A percentile compares a stretch with the other conserved stretches of the same genome.
Evolutionary conservation across 768 basidiomycete species (phyloP).

Genomic region (Phaeotremella skinneri): DNA sequence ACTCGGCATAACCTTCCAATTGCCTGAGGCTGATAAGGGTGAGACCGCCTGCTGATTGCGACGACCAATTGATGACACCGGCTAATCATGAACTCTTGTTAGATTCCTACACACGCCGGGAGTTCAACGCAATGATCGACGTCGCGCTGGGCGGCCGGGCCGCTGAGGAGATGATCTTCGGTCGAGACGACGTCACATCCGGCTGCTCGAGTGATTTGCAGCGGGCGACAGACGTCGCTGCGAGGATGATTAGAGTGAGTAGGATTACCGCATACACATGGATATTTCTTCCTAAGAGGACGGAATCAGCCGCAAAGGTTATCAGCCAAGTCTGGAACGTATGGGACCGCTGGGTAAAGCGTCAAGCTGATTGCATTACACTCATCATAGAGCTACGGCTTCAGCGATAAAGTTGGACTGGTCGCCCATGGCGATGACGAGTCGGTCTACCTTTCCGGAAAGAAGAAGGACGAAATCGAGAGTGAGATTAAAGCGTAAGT

Average conservation of each 20-base stretch:
- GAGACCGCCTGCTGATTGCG: conserved; percentile 2
- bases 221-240: conserved; percentile 74
- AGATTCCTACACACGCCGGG: conserved; percentile 50
- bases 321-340: too few relatives aligned
- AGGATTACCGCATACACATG: conserved; percentile 7
- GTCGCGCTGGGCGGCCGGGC: conserved; percentile 92
- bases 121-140: conserved; percentile 63
- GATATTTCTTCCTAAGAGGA: conserved; percentile 7
- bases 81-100: too few relatives aligned
- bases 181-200: conserved; percentile 80
- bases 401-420: conserved; percentile 57
- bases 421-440: conserved; percentile 77
- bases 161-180: conserved; percentile 91
- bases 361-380: too few relatives aligned
- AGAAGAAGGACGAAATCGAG: conserved; percentile 80
- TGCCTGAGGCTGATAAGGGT: conserved; percentile 53
- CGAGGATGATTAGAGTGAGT: conserved; percentile 82
- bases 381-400: conserved; percentile 53
- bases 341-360: too few relatives aligned
- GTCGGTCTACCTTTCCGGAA: conserved; percentile 67
- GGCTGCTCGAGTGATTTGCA: conserved; percentile 87
- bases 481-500: conserved; percentile 77
- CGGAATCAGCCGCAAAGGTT: background rate
- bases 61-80: conserved; percentile 6
- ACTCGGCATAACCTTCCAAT: conserved; percentile 60